Base-by-base conservation (phyloP, 2,329 filamentous ascomycete genomes). In the Diaporthe destruens region DNA sequence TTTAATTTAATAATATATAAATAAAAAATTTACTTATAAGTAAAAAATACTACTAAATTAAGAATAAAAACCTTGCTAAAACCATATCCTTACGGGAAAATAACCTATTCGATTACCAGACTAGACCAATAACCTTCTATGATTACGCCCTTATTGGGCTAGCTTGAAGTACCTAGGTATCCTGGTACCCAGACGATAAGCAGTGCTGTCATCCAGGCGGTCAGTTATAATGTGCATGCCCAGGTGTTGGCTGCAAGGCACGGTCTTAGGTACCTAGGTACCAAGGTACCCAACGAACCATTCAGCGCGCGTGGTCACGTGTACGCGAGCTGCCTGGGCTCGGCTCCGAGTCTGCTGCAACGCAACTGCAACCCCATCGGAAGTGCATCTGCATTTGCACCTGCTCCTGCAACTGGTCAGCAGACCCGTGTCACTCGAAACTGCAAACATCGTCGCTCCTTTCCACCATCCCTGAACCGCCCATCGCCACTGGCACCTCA, bases 161-260 rank as follows among this genome's bases (percentile, higher is more conserved):
- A n/a, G n/a, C n/a, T n/a, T n/a, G n/a, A 25, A 5, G 55, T n/a
- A 39, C 34, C 11, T 6, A 16, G 14, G 29, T 29, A 29, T n/a
- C n/a, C n/a, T n/a, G n/a, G n/a, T n/a, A n/a, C n/a, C n/a, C n/a
- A n/a, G n/a, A n/a, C n/a, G n/a, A n/a, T n/a, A n/a, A n/a, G n/a
- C n/a, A n/a, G n/a, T n/a, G n/a, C n/a, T n/a, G n/a, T n/a, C n/a
- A n/a, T n/a, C 29, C 29, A 61, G 57, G 57, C 57, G 57, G 57
- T 63, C 57, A 63, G 42, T 61, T 39, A 6, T 39, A 39, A 29
- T 29, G 29, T 29, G 29, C 29, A 29, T 36, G 34, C 34, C 34
- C 34, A 4, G 34, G 8, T 11, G 34, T 25, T 47, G 23, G 39
- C 59, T 63, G 59, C 59, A 65, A 51, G 59, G 59, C 29, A 61